Conservation (phyloP, 2,329 filamentous ascomycete species). For the Colletotrichum spinosum region DNA sequence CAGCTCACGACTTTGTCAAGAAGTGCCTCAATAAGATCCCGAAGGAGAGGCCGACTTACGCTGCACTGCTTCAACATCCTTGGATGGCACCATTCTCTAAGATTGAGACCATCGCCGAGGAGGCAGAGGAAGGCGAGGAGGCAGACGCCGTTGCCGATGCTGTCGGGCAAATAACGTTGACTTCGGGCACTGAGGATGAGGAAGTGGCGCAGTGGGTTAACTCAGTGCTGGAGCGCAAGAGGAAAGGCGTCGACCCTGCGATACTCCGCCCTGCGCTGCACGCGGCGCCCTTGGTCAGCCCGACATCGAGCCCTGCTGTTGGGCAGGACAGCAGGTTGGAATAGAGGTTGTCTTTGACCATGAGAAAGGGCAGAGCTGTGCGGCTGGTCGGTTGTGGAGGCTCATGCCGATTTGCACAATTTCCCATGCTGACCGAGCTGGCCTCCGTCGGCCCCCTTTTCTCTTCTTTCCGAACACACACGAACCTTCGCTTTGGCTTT, state of each 20-base stretch:
- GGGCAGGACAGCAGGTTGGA: slow-evolving; percentile 5
- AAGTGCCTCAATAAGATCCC: slow-evolving; percentile 94
- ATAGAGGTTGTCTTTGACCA: slow-evolving; percentile 2
- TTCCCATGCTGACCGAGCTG: slow-evolving; percentile 34
- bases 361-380: slow-evolving; percentile 14
- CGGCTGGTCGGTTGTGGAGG: slow-evolving; percentile 32
- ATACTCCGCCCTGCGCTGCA: slow-evolving; percentile 84
- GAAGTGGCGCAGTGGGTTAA: slow-evolving; percentile 92
- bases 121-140: slow-evolving; percentile 71
- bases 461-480: slow-evolving; percentile 5
- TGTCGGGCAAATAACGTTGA: slow-evolving; percentile 57
- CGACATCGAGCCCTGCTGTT: slow-evolving; percentile 54
- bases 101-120: slow-evolving; percentile 79
- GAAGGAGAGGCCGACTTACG: slow-evolving; percentile 92
- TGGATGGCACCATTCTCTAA: slow-evolving; percentile 85
- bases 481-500: slow-evolving; percentile 33
- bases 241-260: slow-evolving; percentile 62
- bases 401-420: slow-evolving; percentile 13
- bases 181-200: slow-evolving; percentile 67
- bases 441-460: slow-evolving; percentile 28
- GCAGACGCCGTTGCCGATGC: slow-evolving; percentile 57
- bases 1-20: slow-evolving; percentile 86
- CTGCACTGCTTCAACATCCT: slow-evolving; percentile 87
- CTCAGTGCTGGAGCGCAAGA: slow-evolving; percentile 74
- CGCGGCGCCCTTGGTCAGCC: slow-evolving; percentile 81